Evolutionary conservation across 257 asterid species (phyloP).

Genomic region (Cynanchum wilfordii): DNA sequence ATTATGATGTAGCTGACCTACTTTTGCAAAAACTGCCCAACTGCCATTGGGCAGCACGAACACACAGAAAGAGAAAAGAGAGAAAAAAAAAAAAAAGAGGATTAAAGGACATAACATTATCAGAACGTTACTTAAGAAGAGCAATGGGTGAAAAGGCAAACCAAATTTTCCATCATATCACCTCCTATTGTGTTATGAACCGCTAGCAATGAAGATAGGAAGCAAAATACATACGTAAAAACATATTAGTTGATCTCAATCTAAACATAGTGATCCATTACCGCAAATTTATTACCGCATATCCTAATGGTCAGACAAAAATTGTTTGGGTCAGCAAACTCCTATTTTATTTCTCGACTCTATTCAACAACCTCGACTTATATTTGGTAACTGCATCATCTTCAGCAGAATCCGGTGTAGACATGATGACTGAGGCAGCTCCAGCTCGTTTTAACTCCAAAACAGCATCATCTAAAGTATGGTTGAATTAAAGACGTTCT

Average conservation of each 20-base stretch:
- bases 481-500: not conserved
- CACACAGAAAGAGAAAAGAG: no score
- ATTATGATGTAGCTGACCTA: not conserved
- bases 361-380: slow-evolving; percentile 44
- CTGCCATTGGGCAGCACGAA: no score
- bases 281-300: not conserved
- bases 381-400: slow-evolving; percentile 49
- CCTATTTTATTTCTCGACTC: slow-evolving; percentile 40
- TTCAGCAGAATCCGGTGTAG: slow-evolving; percentile 47
- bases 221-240: not conserved
- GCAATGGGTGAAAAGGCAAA: not conserved
- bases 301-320: not conserved
- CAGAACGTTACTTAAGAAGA: no score
- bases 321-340: not conserved
- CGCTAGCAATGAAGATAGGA: not conserved
- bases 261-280: not conserved
- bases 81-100: not conserved
- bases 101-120: no score
- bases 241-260: not conserved
- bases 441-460: slow-evolving; percentile 60
- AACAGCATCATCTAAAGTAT: slow-evolving; percentile 55
- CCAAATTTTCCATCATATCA: not conserved
- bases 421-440: slow-evolving; percentile 44
- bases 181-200: not conserved
- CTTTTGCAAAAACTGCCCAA: no score